Percentiles rank a stretch among this genome's conserved stretches.
These are phyloP conservation scores for Curvularia sp. DNA, from an alignment of 2,329 filamentous ascomycete species.

Conservation along the genomic window DNA sequence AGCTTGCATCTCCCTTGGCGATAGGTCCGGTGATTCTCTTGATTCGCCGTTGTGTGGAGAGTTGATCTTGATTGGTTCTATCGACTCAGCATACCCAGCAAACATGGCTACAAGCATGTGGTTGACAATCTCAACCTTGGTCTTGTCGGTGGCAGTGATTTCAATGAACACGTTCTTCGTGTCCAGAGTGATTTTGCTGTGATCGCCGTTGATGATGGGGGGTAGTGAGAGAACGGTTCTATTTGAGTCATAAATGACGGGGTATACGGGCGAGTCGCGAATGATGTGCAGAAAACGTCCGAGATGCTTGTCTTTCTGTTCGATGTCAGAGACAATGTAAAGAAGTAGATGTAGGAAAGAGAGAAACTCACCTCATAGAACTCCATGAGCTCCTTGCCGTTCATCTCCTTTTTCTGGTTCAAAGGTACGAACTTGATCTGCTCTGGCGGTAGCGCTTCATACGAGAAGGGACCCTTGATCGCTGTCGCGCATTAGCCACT, in stretches of 20 bases:
- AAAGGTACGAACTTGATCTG: slow-evolving; percentile 90
- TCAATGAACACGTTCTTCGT: slow-evolving; percentile 97
- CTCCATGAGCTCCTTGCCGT: slow-evolving; percentile 85
- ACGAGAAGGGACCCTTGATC: slow-evolving; percentile 92
- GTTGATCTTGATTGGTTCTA: slow-evolving; percentile 91
- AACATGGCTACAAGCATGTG: slow-evolving; percentile 99
- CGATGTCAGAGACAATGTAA: slow-evolving; percentile 23
- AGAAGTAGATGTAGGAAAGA: background rate
- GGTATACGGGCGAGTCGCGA: slow-evolving; percentile 89
- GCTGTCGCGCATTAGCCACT: slow-evolving; percentile 49
- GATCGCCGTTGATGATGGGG: slow-evolving; percentile 96
- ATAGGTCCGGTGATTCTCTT: slow-evolving; percentile 80
- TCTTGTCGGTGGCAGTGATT: slow-evolving; percentile 93
- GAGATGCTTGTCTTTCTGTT: slow-evolving; percentile 85
- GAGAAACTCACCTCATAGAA: slow-evolving; percentile 73
- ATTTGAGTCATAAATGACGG: slow-evolving; percentile 92
- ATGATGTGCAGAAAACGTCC: slow-evolving; percentile 94
- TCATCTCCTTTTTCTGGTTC: slow-evolving; percentile 90
- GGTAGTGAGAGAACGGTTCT: slow-evolving; percentile 88
- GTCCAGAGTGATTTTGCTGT: slow-evolving; percentile 91
- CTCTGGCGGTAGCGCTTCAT: slow-evolving; percentile 89
- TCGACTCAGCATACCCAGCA: slow-evolving; percentile 88
- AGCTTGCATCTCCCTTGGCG: slow-evolving; percentile 77
- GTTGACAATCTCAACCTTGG: slow-evolving; percentile 94
- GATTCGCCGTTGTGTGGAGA: slow-evolving; percentile 89